Conservation (phyloP, 345 rosid species). For the Gossypium anomalum region DNA sequence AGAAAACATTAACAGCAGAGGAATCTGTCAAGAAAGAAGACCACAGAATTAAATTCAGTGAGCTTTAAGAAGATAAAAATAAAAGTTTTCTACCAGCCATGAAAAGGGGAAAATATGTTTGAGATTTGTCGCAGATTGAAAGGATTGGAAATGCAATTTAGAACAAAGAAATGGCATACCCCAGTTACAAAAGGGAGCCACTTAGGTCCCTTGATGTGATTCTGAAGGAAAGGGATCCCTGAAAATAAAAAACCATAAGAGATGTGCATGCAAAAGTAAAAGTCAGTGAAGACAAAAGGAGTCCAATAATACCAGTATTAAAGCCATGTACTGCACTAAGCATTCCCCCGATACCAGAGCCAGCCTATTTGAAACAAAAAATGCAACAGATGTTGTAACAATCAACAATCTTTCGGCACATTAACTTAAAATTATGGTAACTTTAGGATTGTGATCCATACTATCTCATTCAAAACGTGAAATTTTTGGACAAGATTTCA, state of each 20-base stretch:
- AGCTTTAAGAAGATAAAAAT: constrained; percentile 4
- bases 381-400: background rate
- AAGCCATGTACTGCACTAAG: constrained; percentile 84
- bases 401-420: background rate
- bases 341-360: constrained; percentile 82
- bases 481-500: background rate
- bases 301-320: constrained; percentile 52
- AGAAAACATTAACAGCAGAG: constrained; percentile 67
- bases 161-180: constrained; percentile 31
- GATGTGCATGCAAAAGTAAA: background rate
- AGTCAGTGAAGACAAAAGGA: constrained; percentile 4
- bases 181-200: constrained; percentile 78
- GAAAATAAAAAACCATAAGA: constrained; percentile 22
- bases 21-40: constrained; percentile 48
- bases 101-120: background rate
- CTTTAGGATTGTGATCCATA: background rate
- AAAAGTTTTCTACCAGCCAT: background rate
- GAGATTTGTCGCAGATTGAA: background rate
- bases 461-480: background rate
- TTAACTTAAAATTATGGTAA: background rate
- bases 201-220: constrained; percentile 73
- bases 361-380: constrained; percentile 48
- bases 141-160: background rate
- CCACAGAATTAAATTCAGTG: background rate
- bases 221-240: constrained; percentile 80